These are phyloP conservation scores for Aeschynomene evenia DNA, from an alignment of 306 rosid genomes.

Conservation along the genomic window DNA sequence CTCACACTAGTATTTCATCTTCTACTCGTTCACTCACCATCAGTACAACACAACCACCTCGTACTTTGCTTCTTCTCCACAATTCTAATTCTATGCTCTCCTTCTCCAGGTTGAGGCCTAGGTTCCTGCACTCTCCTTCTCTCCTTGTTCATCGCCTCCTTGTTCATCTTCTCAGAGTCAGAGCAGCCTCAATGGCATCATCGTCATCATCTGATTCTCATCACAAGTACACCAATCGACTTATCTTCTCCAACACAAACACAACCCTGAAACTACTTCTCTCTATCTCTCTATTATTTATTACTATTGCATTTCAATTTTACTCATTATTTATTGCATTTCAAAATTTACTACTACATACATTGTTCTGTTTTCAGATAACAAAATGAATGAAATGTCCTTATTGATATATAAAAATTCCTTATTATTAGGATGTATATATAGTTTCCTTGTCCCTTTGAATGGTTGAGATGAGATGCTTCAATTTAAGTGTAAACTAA, in stretches of 20 bases:
- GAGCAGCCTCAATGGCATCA: slow-evolving; percentile 63
- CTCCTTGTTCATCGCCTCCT: slow-evolving; percentile 17
- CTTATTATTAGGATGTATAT: not conserved
- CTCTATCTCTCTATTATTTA: not conserved
- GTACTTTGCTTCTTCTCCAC: not conserved
- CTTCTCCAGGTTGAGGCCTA: not conserved
- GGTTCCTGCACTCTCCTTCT: not conserved
- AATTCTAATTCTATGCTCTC: slow-evolving; percentile 20
- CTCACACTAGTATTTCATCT: too few species aligned
- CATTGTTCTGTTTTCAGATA: too few species aligned
- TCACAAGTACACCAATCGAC: slow-evolving; percentile 63
- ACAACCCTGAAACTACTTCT: slow-evolving; percentile 56
- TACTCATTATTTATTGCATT: not conserved
- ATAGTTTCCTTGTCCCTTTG: slow-evolving; percentile 5
- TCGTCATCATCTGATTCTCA: slow-evolving; percentile 35
- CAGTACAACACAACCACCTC: too few species aligned
- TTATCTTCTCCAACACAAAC: slow-evolving; percentile 93
- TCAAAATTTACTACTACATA: too few species aligned
- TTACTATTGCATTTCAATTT: not conserved
- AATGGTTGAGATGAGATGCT: slow-evolving; percentile 17
- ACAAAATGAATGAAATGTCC: not conserved
- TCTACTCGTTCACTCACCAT: too few species aligned
- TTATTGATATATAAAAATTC: not conserved
- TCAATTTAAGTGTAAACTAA: slow-evolving; percentile 21
- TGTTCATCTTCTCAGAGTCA: too few species aligned